Evolutionary conservation across 345 rosid species (phyloP), one percentile per base, ranked within the genome.

Genomic region (Eucalyptus erythrocorys): DNA sequence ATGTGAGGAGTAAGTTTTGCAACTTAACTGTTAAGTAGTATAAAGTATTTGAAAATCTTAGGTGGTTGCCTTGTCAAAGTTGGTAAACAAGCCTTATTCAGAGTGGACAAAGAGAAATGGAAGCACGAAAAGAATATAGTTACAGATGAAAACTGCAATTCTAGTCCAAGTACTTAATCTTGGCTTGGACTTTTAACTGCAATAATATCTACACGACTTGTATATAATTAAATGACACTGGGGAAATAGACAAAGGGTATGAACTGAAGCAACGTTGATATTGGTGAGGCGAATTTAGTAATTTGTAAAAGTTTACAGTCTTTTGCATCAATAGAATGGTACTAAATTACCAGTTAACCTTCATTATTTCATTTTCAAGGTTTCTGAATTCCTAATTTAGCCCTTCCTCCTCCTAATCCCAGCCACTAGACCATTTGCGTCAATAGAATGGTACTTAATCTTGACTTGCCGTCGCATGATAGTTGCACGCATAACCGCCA

Each of bases 81-180:
- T n/a, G n/a, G n/a, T n/a, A n/a, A n/a, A n/a, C n/a, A n/a, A n/a
- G n/a, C n/a, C n/a, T n/a, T n/a, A n/a, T n/a, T n/a, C n/a, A n/a
- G n/a, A n/a, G n/a, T n/a, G n/a, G n/a, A n/a, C n/a, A n/a, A 85
- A 89, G 94, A 79, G 91, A 96, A 61, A 90, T 94, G 96, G 93
- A 93, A 66, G 96, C 96, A 21, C 91, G 93, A 49, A 91, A 93
- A 90, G 92, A 91, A 88, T 91, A 90, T 87, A 91, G 94, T 90
- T 90, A 89, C 87, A 93, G 91, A 91, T 93, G 94, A 94, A 93
- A 89, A 95, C 96, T 71, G 92, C 95, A 88, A 93, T 86, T 88
- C 89, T 88, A 47, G 59, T 95, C 88, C 98, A 95, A 95, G 96
- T 95, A 89, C 32, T 50, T 16, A 21, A 50, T 48, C 50, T 51